A percentile compares a stretch with the other conserved stretches of the same genome.
Evolutionary conservation across 1,284 basidiomycete species (phyloP).

Genomic region (Malassezia yamatoensis): DNA sequence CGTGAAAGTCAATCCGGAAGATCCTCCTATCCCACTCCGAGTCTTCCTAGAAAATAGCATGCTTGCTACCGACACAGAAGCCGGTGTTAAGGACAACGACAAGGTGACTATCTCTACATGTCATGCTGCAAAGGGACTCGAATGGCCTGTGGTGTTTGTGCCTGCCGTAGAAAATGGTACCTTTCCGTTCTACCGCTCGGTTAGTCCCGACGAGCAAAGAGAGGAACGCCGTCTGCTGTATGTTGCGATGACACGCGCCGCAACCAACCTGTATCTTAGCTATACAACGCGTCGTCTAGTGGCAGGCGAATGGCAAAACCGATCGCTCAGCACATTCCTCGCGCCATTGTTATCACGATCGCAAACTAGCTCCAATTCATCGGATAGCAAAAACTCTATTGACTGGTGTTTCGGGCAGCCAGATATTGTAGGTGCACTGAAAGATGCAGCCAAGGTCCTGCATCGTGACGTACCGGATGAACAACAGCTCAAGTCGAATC

Average conservation of each 20-base stretch:
- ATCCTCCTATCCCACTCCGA: conserved; percentile 54
- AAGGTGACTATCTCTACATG: conserved; percentile 74
- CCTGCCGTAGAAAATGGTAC: conserved; percentile 59
- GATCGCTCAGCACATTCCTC: conserved; percentile 26
- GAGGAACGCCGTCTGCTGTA: conserved; percentile 79
- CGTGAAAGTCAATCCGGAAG: background rate
- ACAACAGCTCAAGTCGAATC: background rate
- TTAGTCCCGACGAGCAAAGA: conserved; percentile 58
- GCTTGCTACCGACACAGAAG: conserved; percentile 56
- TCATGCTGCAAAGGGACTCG: conserved; percentile 80
- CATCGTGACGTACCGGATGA: background rate
- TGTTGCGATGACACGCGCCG: conserved; percentile 80
- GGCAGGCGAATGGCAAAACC: conserved; percentile 23
- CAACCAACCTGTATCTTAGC: conserved; percentile 62
- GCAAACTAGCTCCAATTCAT: background rate
- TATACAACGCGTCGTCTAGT: conserved; percentile 26
- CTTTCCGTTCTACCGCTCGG: conserved; percentile 65
- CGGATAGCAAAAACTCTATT: background rate
- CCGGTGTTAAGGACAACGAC: conserved; percentile 5
- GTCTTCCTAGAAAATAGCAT: conserved; percentile 72
- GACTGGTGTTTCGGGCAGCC: conserved; percentile 3
- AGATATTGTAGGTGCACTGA: background rate
- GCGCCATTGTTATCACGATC: conserved; percentile 8
- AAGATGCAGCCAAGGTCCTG: background rate
- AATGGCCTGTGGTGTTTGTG: conserved; percentile 78